These are phyloP conservation scores for Paraphaeosphaeria minitans DNA, from an alignment of 2,329 filamentous ascomycete genomes.

Conservation along the genomic window DNA sequence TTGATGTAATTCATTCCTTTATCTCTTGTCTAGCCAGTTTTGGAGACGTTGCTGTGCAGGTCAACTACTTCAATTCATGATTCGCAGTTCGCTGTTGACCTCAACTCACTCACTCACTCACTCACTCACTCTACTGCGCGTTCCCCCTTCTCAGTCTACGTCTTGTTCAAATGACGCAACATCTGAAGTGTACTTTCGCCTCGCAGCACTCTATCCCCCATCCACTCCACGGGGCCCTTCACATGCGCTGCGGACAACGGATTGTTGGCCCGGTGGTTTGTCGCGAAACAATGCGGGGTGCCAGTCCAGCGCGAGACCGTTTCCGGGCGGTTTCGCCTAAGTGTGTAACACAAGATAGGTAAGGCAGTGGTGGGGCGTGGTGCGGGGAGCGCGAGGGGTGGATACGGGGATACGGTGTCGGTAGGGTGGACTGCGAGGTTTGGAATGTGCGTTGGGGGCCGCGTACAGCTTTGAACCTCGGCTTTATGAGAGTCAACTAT, in stretches of 20 bases:
- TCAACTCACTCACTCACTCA: no score
- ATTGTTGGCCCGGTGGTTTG: background rate
- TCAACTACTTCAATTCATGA: background rate
- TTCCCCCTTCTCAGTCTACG: background rate
- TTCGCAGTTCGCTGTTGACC: background rate
- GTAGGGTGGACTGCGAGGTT: background rate
- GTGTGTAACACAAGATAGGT: no score
- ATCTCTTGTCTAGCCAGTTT: no score
- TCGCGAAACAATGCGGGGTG: background rate
- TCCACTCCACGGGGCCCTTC: background rate
- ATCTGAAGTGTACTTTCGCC: background rate
- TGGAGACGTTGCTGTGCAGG: background rate
- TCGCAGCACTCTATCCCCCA: no score
- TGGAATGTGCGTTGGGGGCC: no score
- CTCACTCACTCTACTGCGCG: no score
- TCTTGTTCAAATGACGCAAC: background rate
- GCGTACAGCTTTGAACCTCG: no score
- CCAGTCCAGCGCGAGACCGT: background rate
- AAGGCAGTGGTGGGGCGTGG: no score
- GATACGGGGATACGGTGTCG: background rate
- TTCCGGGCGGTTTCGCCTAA: background rate
- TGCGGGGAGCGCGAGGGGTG: background rate
- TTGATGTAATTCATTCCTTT: background rate
- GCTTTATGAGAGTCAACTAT: no score
- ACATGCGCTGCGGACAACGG: background rate